A percentile compares a stretch with the other conserved stretches of the same genome.
Conservation (phyloP, 495 filamentous ascomycete genomes). For the Friedmanniomyces simplex region DNA sequence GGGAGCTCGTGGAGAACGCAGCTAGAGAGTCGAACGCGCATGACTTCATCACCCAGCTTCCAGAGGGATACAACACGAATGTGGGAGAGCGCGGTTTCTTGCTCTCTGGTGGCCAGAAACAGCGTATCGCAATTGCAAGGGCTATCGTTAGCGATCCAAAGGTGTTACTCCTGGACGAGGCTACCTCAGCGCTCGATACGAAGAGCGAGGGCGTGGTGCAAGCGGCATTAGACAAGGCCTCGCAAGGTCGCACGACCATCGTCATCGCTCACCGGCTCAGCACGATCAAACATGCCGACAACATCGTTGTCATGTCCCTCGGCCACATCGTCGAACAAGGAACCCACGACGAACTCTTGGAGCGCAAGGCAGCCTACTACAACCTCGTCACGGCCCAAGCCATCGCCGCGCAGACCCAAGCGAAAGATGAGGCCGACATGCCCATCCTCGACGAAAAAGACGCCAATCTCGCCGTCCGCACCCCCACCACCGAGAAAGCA, state of each 20-base stretch:
- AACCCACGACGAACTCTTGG: conserved; percentile 61
- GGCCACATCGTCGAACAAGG: conserved; percentile 87
- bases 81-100: conserved; percentile 92
- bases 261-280: conserved; percentile 91
- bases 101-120: conserved; percentile 90
- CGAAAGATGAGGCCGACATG: conserved; percentile 35
- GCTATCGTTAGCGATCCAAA: conserved; percentile 92
- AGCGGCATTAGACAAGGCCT: conserved; percentile 76
- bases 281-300: conserved; percentile 87
- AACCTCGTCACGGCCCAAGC: conserved; percentile 71
- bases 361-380: conserved; percentile 52
- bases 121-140: conserved; percentile 81
- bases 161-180: conserved; percentile 88
- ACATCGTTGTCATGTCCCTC: conserved; percentile 85
- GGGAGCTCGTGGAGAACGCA: conserved; percentile 63
- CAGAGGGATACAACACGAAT: conserved; percentile 85
- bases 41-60: conserved; percentile 74
- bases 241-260: conserved; percentile 88
- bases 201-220: conserved; percentile 93
- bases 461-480: conserved; percentile 16
- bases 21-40: conserved; percentile 89
- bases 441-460: conserved; percentile 31
- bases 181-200: conserved; percentile 89
- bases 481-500: conserved; percentile 20
- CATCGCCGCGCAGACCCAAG: conserved; percentile 50